Evolutionary conservation across 192 early-diverging fungal genomes (phyloP).

Genomic region (Linnemannia schmuckeri): DNA sequence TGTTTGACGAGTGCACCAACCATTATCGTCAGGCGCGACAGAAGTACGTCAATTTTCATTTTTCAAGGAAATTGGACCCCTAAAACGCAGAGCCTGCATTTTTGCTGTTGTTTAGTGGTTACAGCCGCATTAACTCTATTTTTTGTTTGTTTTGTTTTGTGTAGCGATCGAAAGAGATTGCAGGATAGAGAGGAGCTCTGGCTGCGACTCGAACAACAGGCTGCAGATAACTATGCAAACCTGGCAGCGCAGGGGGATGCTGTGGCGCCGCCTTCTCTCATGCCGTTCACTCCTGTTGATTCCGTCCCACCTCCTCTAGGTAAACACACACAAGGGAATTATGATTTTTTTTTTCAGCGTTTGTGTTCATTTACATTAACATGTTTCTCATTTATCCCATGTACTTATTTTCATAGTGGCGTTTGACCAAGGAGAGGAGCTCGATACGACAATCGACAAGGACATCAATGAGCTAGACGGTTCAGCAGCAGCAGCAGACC

Average conservation of each 20-base stretch:
- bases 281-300: not conserved
- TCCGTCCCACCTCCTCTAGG: slow-evolving; percentile 27
- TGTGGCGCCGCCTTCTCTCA: not conserved
- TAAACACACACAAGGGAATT: not conserved
- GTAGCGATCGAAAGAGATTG: slow-evolving; percentile 82
- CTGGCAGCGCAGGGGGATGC: slow-evolving; percentile 18
- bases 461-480: not conserved
- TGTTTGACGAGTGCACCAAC: slow-evolving; percentile 95
- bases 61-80: not conserved
- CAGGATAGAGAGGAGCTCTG: slow-evolving; percentile 84
- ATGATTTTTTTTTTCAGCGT: not conserved
- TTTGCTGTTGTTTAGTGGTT: not conserved
- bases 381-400: not conserved
- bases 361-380: not conserved
- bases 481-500: not conserved
- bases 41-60: slow-evolving; percentile 65
- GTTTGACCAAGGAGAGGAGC: slow-evolving; percentile 18
- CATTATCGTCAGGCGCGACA: slow-evolving; percentile 92
- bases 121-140: slow-evolving; percentile 17
- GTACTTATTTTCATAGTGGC: not conserved
- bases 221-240: slow-evolving; percentile 37
- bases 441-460: not conserved
- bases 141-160: not conserved
- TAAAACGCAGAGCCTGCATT: not conserved
- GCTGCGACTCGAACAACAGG: slow-evolving; percentile 75